A percentile compares a stretch with the other conserved stretches of the same genome.
Conservation (phyloP, 768 basidiomycete species). For the Lactarius hatsudake region DNA sequence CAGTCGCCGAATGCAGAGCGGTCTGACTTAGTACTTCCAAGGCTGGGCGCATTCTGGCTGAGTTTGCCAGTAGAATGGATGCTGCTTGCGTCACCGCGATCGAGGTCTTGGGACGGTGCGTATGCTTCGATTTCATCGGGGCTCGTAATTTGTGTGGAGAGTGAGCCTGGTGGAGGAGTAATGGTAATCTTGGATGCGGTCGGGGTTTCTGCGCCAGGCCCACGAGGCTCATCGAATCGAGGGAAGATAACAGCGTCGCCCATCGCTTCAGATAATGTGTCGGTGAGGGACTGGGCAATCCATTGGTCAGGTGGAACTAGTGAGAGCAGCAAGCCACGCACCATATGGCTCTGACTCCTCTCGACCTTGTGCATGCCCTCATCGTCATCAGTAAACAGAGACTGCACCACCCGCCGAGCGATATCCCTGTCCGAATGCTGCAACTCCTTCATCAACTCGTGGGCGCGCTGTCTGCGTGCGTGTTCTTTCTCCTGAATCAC, state of each 20-base stretch:
- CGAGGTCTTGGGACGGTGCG: background rate
- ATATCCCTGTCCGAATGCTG: slow-evolving; percentile 61
- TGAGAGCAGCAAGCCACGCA: slow-evolving; percentile 35
- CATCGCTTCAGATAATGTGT: slow-evolving; percentile 47
- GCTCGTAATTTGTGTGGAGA: background rate
- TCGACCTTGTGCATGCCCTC: slow-evolving; percentile 47
- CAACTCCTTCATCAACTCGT: slow-evolving; percentile 56
- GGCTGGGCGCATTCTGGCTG: slow-evolving; percentile 22
- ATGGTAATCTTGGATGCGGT: slow-evolving; percentile 21
- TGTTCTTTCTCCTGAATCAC: slow-evolving; percentile 58
- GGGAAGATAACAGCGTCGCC: slow-evolving; percentile 47
- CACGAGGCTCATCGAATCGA: slow-evolving; percentile 32
- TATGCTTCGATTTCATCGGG: background rate
- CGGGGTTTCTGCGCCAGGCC: slow-evolving; percentile 20
- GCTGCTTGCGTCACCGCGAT: slow-evolving; percentile 18
- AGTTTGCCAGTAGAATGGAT: slow-evolving; percentile 20
- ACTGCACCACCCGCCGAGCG: slow-evolving; percentile 63
- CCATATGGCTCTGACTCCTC: slow-evolving; percentile 58
- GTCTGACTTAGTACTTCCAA: slow-evolving; percentile 33
- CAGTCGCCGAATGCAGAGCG: slow-evolving; percentile 56
- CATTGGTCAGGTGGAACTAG: background rate
- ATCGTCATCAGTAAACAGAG: slow-evolving; percentile 53
- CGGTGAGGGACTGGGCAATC: slow-evolving; percentile 41
- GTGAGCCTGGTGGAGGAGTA: slow-evolving; percentile 14
- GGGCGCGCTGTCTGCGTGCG: slow-evolving; percentile 49